Percentiles rank a stretch among this genome's conserved stretches.
Conservation (phyloP, 2,329 filamentous ascomycete species). For the Venturia carpophila region DNA sequence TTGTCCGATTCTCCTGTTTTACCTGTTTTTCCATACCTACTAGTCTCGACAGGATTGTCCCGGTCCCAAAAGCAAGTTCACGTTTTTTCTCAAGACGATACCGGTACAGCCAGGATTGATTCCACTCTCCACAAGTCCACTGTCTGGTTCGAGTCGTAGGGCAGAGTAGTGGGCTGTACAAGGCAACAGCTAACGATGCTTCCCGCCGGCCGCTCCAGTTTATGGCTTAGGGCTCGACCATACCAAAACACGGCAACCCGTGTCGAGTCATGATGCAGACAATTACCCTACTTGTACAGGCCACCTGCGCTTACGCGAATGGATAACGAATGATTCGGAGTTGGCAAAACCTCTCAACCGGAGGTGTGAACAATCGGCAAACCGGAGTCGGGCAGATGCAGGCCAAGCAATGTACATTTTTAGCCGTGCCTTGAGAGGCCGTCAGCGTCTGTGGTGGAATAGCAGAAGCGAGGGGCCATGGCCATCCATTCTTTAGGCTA, state of each 20-base stretch:
- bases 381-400: neutral
- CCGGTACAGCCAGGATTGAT: neutral
- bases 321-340: neutral
- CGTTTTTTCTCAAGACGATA: neutral
- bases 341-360: neutral
- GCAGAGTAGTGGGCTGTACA: slow-evolving; percentile 2
- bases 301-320: neutral
- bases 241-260: neutral
- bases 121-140: neutral
- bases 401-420: neutral
- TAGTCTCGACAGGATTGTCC: neutral
- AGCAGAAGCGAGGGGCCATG: neutral
- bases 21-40: neutral
- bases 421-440: neutral
- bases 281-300: neutral
- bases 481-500: neutral
- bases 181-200: neutral
- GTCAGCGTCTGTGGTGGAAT: neutral
- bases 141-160: neutral
- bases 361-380: neutral
- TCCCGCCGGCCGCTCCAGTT: neutral
- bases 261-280: neutral
- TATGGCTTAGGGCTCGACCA: neutral
- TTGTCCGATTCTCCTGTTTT: neutral
- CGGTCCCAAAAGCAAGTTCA: neutral